Conservation (phyloP, 2,329 filamentous ascomycete genomes). For the Colletotrichum godetiae region DNA sequence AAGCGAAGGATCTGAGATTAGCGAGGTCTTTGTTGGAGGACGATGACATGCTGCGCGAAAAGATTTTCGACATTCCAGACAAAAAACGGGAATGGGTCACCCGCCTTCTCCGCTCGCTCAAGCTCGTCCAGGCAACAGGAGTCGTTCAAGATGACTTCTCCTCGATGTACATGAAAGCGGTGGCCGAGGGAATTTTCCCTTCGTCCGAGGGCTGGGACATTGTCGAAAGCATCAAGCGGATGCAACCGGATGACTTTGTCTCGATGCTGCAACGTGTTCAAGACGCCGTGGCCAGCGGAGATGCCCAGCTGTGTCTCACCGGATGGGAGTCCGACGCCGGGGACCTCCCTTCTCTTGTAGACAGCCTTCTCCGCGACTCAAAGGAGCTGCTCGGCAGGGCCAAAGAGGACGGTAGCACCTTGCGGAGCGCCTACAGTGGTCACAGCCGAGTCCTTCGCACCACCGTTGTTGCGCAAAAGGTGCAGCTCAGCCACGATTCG, state of each 20-base stretch:
- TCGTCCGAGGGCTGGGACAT: constrained; percentile 64
- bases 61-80: constrained; percentile 49
- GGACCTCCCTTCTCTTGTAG: constrained; percentile 48
- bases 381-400: constrained; percentile 58
- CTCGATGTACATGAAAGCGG: constrained; percentile 70
- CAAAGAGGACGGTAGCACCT: constrained; percentile 56
- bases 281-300: constrained; percentile 47
- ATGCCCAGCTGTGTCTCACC: constrained; percentile 50
- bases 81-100: constrained; percentile 49
- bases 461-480: constrained; percentile 83
- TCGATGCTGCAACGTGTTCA: constrained; percentile 56
- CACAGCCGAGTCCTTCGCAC: constrained; percentile 78
- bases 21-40: constrained; percentile 69
- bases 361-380: constrained; percentile 57
- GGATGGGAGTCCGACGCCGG: constrained; percentile 46
- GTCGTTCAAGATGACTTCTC: constrained; percentile 56
- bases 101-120: constrained; percentile 61
- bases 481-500: constrained; percentile 81
- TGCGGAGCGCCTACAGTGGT: constrained; percentile 81
- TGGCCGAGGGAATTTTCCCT: constrained; percentile 64
- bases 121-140: constrained; percentile 55
- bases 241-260: constrained; percentile 62
- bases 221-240: constrained; percentile 69
- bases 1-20: constrained; percentile 52
- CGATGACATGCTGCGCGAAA: constrained; percentile 63